Evolutionary conservation across 352 stramenopile genomes (phyloP).

Genomic region (Globisporangium acanthophoron): DNA sequence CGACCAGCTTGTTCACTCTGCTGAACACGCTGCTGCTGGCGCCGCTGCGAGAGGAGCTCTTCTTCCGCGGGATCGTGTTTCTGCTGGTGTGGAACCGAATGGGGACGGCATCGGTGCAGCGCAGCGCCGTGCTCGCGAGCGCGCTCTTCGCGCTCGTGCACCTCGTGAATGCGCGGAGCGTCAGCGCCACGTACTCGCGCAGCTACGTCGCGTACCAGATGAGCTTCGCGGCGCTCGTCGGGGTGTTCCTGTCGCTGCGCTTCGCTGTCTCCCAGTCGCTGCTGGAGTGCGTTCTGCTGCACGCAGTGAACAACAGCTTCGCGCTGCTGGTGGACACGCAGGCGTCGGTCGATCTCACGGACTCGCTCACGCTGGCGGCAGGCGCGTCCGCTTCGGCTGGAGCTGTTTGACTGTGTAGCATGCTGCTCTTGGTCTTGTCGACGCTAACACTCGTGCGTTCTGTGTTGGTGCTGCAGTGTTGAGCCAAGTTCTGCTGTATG

Average conservation of each 20-base stretch:
- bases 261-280: constrained; percentile 33
- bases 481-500: neutral
- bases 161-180: constrained; percentile 26
- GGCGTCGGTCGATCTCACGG: neutral
- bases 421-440: neutral
- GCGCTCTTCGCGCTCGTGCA: constrained; percentile 48
- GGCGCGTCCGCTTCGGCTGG: neutral
- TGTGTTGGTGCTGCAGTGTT: neutral
- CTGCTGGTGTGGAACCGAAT: constrained; percentile 44
- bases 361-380: neutral
- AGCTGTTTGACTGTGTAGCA: neutral
- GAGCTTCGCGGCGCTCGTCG: constrained; percentile 36
- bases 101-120: constrained; percentile 8
- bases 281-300: constrained; percentile 47
- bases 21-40: constrained; percentile 30
- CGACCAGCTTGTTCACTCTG: constrained; percentile 6
- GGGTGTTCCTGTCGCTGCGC: constrained; percentile 36
- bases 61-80: constrained; percentile 52
- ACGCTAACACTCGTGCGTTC: neutral
- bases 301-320: constrained; percentile 56
- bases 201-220: constrained; percentile 39
- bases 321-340: constrained; percentile 23
- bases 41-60: constrained; percentile 54
- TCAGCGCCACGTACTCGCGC: constrained; percentile 13
- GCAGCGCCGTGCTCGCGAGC: constrained; percentile 25